Conservation (phyloP, 352 stramenopile species). For the Phytophthora sansomeana region DNA sequence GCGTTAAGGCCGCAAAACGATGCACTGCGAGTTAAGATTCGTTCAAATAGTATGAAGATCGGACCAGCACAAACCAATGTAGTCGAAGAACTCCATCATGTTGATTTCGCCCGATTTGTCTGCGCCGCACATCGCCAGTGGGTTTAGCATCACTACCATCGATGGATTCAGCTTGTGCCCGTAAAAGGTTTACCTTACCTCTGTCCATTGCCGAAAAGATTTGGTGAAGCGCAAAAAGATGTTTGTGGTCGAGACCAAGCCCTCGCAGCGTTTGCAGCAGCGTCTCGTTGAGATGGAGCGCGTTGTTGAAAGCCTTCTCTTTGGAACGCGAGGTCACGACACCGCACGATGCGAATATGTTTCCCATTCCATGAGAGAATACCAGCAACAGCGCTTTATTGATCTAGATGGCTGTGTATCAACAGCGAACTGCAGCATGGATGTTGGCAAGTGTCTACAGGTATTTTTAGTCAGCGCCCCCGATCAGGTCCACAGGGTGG, state of each 20-base stretch:
- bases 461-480: conserved; percentile 1
- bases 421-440: neutral
- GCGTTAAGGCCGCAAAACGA: neutral
- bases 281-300: conserved; percentile 43
- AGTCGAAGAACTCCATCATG: conserved; percentile 74
- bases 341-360: conserved; percentile 19
- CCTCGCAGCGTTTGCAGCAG: conserved; percentile 47
- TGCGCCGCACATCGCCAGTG: conserved; percentile 12
- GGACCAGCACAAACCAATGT: conserved; percentile 50
- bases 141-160: conserved; percentile 1
- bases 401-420: neutral
- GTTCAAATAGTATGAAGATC: neutral
- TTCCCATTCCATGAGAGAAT: conserved; percentile 40
- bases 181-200: conserved; percentile 23
- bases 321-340: conserved; percentile 11
- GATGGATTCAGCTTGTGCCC: neutral
- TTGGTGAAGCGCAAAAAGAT: conserved; percentile 56
- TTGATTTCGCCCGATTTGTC: conserved; percentile 76
- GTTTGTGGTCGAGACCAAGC: conserved; percentile 55
- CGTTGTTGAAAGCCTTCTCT: conserved; percentile 42
- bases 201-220: conserved; percentile 69
- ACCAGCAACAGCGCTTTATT: neutral
- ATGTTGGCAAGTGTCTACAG: conserved; percentile 2
- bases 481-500: neutral
- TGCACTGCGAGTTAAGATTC: neutral